Conservation (phyloP, 2,329 filamentous ascomycete species). For the Talaromyces albobiverticillius region DNA sequence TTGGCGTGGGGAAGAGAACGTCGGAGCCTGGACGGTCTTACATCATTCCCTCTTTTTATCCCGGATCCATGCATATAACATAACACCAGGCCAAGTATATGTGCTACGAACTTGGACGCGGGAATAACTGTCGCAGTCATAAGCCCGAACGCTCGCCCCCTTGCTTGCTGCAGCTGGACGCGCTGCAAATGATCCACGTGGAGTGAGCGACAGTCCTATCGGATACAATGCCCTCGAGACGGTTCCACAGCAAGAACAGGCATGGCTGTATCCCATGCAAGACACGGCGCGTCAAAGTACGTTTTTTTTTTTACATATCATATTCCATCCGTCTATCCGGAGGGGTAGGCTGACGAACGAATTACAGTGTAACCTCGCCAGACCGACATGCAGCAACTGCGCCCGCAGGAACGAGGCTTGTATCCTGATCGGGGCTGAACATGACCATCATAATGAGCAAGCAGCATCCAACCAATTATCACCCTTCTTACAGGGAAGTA, state of each 20-base stretch:
- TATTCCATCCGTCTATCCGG: too few species aligned
- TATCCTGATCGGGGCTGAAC: neutral
- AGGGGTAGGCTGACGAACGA: too few species aligned
- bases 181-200: neutral
- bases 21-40: too few species aligned
- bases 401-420: slow-evolving; percentile 7
- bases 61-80: too few species aligned
- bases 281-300: slow-evolving; percentile 7
- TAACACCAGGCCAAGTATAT: too few species aligned
- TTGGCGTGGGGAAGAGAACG: too few species aligned
- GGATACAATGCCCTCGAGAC: slow-evolving; percentile 5
- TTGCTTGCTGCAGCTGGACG: neutral
- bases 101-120: too few species aligned
- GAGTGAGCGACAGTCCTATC: too few species aligned
- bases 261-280: slow-evolving; percentile 11
- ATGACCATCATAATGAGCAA: too few species aligned
- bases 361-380: slow-evolving; percentile 1
- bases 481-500: too few species aligned
- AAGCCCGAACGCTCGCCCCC: neutral
- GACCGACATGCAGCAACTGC: slow-evolving; percentile 11
- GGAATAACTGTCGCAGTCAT: neutral
- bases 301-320: neutral
- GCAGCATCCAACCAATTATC: too few species aligned
- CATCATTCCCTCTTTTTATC: too few species aligned
- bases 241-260: slow-evolving; percentile 9